Evolutionary conservation across 345 rosid species (phyloP).

Genomic region (Physaria fendleri): DNA sequence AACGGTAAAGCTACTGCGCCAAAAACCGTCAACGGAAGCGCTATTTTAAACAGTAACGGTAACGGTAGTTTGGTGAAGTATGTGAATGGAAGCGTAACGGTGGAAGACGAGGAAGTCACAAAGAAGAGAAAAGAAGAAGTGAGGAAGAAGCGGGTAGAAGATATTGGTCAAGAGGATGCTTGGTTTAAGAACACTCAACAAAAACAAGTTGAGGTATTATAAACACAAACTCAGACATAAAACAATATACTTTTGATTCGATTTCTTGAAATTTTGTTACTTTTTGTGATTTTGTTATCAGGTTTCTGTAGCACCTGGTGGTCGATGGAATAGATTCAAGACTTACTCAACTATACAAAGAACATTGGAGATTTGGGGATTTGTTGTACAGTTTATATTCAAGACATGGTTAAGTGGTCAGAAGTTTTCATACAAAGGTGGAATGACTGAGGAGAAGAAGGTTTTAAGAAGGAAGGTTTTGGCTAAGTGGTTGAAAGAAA

Average conservation of each 20-base stretch:
- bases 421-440: constrained; percentile 89
- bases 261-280: background rate
- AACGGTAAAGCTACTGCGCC: constrained; percentile 37
- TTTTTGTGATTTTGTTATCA: constrained; percentile 25
- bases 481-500: constrained; percentile 95
- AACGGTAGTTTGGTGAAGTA: constrained; percentile 66
- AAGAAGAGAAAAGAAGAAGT: constrained; percentile 43
- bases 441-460: constrained; percentile 82
- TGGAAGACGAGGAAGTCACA: constrained; percentile 19
- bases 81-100: constrained; percentile 33
- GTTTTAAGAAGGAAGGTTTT: constrained; percentile 56
- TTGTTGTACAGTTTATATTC: constrained; percentile 60
- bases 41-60: constrained; percentile 31
- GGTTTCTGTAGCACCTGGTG: constrained; percentile 97
- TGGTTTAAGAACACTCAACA: constrained; percentile 65
- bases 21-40: constrained; percentile 23
- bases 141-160: constrained; percentile 86
- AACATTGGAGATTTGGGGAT: constrained; percentile 97
- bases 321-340: constrained; percentile 95
- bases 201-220: constrained; percentile 59
- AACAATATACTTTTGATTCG: too few relatives aligned
- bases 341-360: constrained; percentile 91
- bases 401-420: constrained; percentile 76
- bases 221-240: too few relatives aligned
- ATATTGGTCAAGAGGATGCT: constrained; percentile 90